Evolutionary conservation across 116 monocot species (phyloP).

Genomic region (Posidonia oceanica): DNA sequence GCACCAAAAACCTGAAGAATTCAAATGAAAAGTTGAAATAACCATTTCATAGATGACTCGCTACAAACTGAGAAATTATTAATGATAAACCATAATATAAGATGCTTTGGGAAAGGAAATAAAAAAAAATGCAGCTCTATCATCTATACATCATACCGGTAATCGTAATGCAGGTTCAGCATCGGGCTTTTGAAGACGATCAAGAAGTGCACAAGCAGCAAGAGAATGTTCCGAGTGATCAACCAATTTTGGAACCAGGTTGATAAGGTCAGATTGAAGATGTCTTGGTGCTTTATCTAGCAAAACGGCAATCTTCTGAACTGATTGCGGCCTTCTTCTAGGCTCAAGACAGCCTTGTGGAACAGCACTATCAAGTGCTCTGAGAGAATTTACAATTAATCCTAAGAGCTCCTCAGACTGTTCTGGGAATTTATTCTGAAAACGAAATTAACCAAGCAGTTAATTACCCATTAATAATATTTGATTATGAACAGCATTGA

Average conservation of each 20-base stretch:
- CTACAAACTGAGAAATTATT: no score
- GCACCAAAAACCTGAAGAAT: constrained; percentile 65
- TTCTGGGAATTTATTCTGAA: constrained; percentile 84
- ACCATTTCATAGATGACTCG: no score
- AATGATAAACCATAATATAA: no score
- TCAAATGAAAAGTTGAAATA: neutral
- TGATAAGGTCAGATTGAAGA: constrained; percentile 71
- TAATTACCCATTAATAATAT: neutral
- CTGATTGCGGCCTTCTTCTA: constrained; percentile 55
- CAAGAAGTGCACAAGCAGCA: constrained; percentile 76
- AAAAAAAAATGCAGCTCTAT: neutral
- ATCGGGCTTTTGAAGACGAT: constrained; percentile 60
- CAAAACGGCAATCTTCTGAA: constrained; percentile 81
- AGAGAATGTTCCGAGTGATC: constrained; percentile 73
- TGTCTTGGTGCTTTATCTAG: constrained; percentile 84
- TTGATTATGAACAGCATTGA: neutral
- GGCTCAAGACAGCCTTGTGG: constrained; percentile 77
- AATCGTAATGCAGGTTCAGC: constrained; percentile 42
- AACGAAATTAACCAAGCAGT: constrained; percentile 1
- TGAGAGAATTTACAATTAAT: constrained; percentile 83
- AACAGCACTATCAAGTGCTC: constrained; percentile 76
- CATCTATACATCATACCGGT: constrained; percentile 27
- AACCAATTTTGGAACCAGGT: constrained; percentile 75
- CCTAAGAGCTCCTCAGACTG: constrained; percentile 91
- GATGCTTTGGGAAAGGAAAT: no score